Conservation (phyloP, 768 basidiomycete genomes). For the Hypholoma fasciculare region DNA sequence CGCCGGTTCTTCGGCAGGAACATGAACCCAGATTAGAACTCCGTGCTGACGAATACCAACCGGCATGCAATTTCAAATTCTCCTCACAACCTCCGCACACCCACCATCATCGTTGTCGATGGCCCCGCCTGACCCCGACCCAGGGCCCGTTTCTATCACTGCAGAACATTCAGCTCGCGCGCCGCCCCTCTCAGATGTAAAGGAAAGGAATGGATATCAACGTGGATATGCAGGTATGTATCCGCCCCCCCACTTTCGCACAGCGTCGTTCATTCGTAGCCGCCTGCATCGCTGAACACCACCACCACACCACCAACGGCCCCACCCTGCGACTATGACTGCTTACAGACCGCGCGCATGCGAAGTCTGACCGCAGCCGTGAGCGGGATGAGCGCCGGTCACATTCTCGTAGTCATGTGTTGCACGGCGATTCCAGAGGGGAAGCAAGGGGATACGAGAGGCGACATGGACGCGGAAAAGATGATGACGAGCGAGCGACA, state of each 20-base stretch:
- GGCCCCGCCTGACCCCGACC: not conserved
- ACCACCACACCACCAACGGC: not conserved
- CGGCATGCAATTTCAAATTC: too few relatives aligned
- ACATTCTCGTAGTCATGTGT: too few relatives aligned
- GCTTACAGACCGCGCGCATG: not conserved
- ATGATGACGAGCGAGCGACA: too few relatives aligned
- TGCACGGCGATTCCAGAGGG: too few relatives aligned
- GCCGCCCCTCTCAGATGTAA: not conserved
- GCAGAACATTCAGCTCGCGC: not conserved
- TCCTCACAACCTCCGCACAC: too few relatives aligned
- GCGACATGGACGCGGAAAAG: too few relatives aligned
- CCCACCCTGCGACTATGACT: not conserved
- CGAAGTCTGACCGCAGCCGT: not conserved
- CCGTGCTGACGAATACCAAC: too few relatives aligned
- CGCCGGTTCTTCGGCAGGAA: too few relatives aligned
- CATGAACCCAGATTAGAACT: too few relatives aligned
- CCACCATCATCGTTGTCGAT: not conserved
- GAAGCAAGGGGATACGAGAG: too few relatives aligned
- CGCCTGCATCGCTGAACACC: constrained; percentile 2
- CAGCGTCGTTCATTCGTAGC: constrained; percentile 9
- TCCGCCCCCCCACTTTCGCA: not conserved
- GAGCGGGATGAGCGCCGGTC: not conserved
- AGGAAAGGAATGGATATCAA: not conserved
- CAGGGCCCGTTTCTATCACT: not conserved
- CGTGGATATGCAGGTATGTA: constrained; percentile 2